phyloP scores from a whole-genome alignment of 78 protist genomes.

The Bigelowiella natans region DNA sequence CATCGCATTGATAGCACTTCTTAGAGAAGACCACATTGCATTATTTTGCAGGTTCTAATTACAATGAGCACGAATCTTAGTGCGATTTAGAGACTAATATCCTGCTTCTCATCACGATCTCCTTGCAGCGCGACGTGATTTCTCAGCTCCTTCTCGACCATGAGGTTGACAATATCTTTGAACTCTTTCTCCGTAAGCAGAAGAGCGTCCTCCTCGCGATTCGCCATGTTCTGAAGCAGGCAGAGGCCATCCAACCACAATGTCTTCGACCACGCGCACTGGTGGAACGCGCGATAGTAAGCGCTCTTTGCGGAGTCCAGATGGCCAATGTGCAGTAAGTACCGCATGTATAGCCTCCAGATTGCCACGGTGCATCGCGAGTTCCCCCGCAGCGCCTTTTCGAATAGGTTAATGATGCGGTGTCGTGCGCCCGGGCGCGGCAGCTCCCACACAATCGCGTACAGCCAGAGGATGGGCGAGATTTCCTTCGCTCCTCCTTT shows the following conservation, averaged over 20 bases:
- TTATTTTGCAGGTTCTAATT: too few relatives aligned
- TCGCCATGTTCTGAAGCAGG: background rate
- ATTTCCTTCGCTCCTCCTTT: background rate
- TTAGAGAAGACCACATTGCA: too few relatives aligned
- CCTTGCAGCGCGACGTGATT: background rate
- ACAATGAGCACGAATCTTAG: too few relatives aligned
- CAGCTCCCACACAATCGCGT: background rate
- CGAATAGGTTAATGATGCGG: background rate
- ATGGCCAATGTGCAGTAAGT: background rate
- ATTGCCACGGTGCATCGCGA: background rate
- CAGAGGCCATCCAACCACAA: background rate
- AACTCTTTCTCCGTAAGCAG: background rate
- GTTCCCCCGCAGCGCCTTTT: background rate
- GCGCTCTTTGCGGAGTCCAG: background rate
- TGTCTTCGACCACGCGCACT: background rate
- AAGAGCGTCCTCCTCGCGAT: background rate
- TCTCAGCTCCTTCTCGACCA: background rate
- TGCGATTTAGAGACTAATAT: too few relatives aligned
- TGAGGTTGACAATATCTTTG: background rate
- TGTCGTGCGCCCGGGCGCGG: background rate
- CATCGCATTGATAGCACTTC: too few relatives aligned
- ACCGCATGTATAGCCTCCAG: background rate
- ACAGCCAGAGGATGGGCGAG: background rate
- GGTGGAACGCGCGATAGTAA: background rate
- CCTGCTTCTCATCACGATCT: too few relatives aligned